Conservation (phyloP, 805 yeast species). For the Hanseniaspora nectarophila region DNA sequence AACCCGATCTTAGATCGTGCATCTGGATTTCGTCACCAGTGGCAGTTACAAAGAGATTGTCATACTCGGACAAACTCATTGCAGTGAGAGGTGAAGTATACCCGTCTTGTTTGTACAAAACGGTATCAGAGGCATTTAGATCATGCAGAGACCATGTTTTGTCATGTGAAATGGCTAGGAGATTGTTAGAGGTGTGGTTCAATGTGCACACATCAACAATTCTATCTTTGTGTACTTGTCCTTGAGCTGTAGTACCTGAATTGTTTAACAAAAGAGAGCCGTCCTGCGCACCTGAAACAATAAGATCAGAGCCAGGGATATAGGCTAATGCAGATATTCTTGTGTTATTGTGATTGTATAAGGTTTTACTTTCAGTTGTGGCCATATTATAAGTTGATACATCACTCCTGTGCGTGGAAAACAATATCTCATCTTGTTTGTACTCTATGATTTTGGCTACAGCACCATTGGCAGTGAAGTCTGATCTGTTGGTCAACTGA, state of each 20-base stretch:
- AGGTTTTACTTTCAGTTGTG: background rate
- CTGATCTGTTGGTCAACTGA: background rate
- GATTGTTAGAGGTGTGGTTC: background rate
- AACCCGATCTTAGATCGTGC: slow-evolving; percentile 9
- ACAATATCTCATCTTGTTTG: background rate
- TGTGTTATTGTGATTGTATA: slow-evolving; percentile 3
- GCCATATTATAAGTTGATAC: background rate
- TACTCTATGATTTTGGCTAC: slow-evolving; percentile 4
- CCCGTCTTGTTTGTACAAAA: slow-evolving; percentile 6
- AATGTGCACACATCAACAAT: background rate
- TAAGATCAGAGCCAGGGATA: background rate
- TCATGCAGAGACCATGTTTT: slow-evolving; percentile 3
- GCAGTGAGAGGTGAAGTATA: background rate
- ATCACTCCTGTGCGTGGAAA: slow-evolving; percentile 8
- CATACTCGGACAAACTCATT: background rate
- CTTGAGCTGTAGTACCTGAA: background rate
- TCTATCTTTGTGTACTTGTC: background rate
- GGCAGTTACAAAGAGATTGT: background rate
- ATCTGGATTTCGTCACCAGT: background rate
- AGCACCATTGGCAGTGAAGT: slow-evolving; percentile 2
- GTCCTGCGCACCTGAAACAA: slow-evolving; percentile 9
- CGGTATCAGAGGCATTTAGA: background rate
- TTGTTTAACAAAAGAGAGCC: background rate
- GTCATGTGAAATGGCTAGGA: slow-evolving; percentile 2
- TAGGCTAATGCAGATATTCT: slow-evolving; percentile 9